Base-by-base conservation (phyloP, 2,329 filamentous ascomycete genomes). In the Colletotrichum lini region DNA sequence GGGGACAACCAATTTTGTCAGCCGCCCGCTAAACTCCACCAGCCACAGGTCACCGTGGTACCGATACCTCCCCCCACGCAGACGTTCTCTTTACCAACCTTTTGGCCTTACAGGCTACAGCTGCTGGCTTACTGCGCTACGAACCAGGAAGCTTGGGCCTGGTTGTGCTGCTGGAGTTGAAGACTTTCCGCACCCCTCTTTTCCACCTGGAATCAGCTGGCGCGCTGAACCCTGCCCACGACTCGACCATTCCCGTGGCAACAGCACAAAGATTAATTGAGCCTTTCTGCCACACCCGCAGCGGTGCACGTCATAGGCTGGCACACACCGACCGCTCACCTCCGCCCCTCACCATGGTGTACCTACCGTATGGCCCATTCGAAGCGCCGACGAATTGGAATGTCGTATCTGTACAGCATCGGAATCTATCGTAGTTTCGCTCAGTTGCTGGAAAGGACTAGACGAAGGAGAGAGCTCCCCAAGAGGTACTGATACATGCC, bases 1-100 rank as follows among this genome's bases (percentile, higher is more conserved):
- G 72, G 72, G 72, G 69, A 63, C 64, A 73, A 71, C 70, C 70
- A 74, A 74, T 74, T 73, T 74, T 74, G 72, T 74, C 72, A 74
- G 72, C 72, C 70, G 67, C 70, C 72, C 60, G 62, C 59, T 65
- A 72, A 62, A 68, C 67, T 74, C 70, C 72, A 73, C 72, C 58
- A 67, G 59, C 68, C 68, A 67, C 62, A 73, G 71, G 67, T 57
- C 54, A 16, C 38, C 38, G 54, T 57, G 54, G 54, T 73, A 74
- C 54, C 67, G 56, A 69, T 74, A 74, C 72, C 57, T 65, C 40
- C 38, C 45, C 38, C 38, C 49, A 44, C 49, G 35, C 47, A 26
- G 44, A 26, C 44, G 58, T 30, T 38, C 58, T 50, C 58, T 40
- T 61, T 61, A 61, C 58, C 58, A 44, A 61, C 58, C 35, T 49